Evolutionary conservation across 192 early-diverging fungal genomes (phyloP).

Genomic region (Podila minutissima): DNA sequence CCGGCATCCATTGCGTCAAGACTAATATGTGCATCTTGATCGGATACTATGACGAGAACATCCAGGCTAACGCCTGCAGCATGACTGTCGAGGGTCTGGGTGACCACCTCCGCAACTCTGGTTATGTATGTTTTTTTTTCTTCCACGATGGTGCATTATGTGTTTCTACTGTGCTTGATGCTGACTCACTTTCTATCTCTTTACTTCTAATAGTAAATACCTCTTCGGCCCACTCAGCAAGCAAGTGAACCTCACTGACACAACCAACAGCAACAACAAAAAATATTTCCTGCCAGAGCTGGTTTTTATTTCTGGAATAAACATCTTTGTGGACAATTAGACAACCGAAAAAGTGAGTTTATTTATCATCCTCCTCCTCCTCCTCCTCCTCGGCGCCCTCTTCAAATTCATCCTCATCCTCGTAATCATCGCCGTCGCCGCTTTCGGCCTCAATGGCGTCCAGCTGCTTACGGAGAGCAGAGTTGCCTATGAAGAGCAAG

Average conservation of each 20-base stretch:
- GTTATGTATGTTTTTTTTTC: slow-evolving; percentile 59
- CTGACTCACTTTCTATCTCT: background rate
- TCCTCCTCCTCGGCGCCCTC: slow-evolving; percentile 10
- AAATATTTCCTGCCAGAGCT: too few relatives aligned
- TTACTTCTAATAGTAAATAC: too few relatives aligned
- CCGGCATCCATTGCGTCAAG: slow-evolving; percentile 79
- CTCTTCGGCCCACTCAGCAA: too few relatives aligned
- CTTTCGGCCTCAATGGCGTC: slow-evolving; percentile 53
- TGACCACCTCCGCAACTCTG: slow-evolving; percentile 79
- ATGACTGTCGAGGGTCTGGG: slow-evolving; percentile 77
- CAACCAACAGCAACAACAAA: too few relatives aligned
- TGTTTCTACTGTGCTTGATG: too few relatives aligned
- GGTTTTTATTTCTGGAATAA: too few relatives aligned
- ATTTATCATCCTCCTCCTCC: background rate
- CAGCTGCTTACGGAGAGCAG: slow-evolving; percentile 51
- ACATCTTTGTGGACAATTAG: too few relatives aligned
- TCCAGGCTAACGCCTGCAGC: slow-evolving; percentile 76
- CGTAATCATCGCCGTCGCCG: slow-evolving; percentile 11
- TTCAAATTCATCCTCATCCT: slow-evolving; percentile 11
- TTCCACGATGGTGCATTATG: too few relatives aligned
- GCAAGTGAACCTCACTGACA: too few relatives aligned
- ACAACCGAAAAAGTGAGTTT: too few relatives aligned
- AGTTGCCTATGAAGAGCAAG: slow-evolving; percentile 24
- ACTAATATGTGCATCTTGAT: slow-evolving; percentile 84
- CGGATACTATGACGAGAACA: slow-evolving; percentile 71